Evolutionary conservation across 768 basidiomycete genomes (phyloP).

Genomic region (Kwoniella mangroviensis): DNA sequence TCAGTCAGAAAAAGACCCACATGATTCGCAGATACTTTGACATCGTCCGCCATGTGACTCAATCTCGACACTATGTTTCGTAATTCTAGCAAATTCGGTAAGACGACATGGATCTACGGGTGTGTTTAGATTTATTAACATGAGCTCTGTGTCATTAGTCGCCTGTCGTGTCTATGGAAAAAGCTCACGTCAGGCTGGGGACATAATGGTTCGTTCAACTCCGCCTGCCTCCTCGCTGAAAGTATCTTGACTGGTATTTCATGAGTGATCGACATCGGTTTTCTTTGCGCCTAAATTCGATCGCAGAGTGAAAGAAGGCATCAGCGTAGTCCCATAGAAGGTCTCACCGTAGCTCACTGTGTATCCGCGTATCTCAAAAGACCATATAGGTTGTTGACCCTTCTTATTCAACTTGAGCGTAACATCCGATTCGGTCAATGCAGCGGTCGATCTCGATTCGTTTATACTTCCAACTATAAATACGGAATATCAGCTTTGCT

Average conservation of each 20-base stretch:
- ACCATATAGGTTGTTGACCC: constrained; percentile 50
- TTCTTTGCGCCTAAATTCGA: constrained; percentile 8
- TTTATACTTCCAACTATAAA: constrained; percentile 21
- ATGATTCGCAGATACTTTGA: constrained; percentile 51
- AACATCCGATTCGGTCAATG: constrained; percentile 46
- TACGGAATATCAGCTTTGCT: neutral
- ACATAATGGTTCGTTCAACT: constrained; percentile 55
- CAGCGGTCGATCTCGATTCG: constrained; percentile 14
- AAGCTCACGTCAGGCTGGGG: constrained; percentile 56
- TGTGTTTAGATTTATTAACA: too few relatives aligned
- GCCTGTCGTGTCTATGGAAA: too few relatives aligned
- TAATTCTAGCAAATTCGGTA: constrained; percentile 50
- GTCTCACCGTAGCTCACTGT: constrained; percentile 2
- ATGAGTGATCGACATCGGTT: constrained; percentile 48
- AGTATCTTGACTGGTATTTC: constrained; percentile 53
- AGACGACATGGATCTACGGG: constrained; percentile 48
- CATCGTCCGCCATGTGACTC: constrained; percentile 47
- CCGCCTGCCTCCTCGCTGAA: constrained; percentile 42
- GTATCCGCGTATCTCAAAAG: constrained; percentile 52
- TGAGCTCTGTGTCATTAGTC: too few relatives aligned
- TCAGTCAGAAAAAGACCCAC: too few relatives aligned
- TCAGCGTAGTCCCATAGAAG: neutral
- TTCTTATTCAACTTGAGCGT: constrained; percentile 51
- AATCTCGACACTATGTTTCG: constrained; percentile 50
- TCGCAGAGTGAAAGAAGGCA: neutral